These are phyloP conservation scores for Mycena capillaripes DNA, from an alignment of 768 basidiomycete genomes.

Conservation along the genomic window DNA sequence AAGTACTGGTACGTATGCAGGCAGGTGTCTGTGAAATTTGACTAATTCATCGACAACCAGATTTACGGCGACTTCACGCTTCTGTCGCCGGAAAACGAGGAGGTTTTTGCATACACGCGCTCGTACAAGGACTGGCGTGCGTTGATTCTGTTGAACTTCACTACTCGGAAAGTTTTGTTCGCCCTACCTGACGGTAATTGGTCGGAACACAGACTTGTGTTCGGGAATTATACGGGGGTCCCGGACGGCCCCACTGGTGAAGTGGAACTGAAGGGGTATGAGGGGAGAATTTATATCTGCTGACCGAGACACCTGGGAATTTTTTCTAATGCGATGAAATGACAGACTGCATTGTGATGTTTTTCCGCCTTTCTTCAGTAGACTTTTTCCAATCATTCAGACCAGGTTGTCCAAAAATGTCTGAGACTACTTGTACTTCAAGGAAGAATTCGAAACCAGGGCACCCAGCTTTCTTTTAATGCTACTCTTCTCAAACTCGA, in stretches of 20 bases:
- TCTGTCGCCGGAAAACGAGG: slow-evolving; percentile 58
- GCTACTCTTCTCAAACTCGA: too few species aligned
- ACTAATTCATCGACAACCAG: slow-evolving; percentile 47
- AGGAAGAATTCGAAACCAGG: too few species aligned
- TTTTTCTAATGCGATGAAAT: too few species aligned
- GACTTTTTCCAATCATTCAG: too few species aligned
- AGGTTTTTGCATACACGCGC: slow-evolving; percentile 70
- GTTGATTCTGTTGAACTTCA: slow-evolving; percentile 66
- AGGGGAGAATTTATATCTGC: slow-evolving; percentile 48
- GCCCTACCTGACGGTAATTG: neutral
- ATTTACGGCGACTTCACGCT: slow-evolving; percentile 74
- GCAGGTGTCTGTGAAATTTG: neutral
- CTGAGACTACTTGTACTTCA: too few species aligned
- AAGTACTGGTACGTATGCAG: slow-evolving; percentile 61
- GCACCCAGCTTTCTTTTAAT: too few species aligned
- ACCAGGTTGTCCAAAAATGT: too few species aligned
- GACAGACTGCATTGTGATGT: too few species aligned
- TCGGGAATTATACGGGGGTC: slow-evolving; percentile 48
- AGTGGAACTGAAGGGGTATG: slow-evolving; percentile 46
- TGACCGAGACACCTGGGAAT: too few species aligned
- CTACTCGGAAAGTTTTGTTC: slow-evolving; percentile 34
- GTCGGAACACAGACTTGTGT: slow-evolving; percentile 34
- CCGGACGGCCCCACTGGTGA: neutral
- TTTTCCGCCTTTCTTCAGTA: too few species aligned
- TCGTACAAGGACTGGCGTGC: slow-evolving; percentile 50